Percentiles rank a stretch among this genome's conserved stretches.
phyloP scores from a whole-genome alignment of 441 rosid species.

The Populus hybrid region DNA sequence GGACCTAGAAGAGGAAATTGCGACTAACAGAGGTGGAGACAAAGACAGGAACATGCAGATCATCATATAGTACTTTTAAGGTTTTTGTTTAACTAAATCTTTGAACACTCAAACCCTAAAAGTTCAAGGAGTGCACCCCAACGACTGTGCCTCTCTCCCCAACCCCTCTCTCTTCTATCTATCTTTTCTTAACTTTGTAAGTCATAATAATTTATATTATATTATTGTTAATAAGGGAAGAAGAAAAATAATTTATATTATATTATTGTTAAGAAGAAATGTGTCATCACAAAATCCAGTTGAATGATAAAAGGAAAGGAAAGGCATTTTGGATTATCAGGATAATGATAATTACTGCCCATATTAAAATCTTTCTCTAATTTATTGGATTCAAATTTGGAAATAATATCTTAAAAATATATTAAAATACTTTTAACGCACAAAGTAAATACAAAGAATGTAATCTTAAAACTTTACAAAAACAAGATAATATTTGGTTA shows the following conservation, averaged over 20 bases:
- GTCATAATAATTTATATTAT: too few species aligned
- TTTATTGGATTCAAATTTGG: neutral
- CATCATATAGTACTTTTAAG: neutral
- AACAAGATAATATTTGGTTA: too few species aligned
- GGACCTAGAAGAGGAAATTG: neutral
- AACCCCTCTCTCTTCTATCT: too few species aligned
- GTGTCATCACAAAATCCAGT: neutral
- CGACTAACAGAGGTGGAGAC: neutral
- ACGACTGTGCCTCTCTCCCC: neutral
- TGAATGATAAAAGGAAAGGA: neutral
- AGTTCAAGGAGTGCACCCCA: neutral
- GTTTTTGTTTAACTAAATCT: neutral
- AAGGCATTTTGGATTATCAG: too few species aligned
- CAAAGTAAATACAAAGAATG: too few species aligned
- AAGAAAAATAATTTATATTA: too few species aligned
- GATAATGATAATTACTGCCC: neutral
- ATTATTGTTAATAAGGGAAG: neutral
- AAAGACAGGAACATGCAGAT: constrained; percentile 1
- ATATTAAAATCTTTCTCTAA: neutral
- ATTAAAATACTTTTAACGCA: too few species aligned
- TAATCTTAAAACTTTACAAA: too few species aligned
- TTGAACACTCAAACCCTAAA: constrained; percentile 2
- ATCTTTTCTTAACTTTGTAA: neutral
- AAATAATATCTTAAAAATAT: too few species aligned
- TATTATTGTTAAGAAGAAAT: too few species aligned